Percentiles rank a stretch among this genome's conserved stretches.
phyloP scores from a whole-genome alignment of 192 early-diverging fungal species.

The Cladochytrium replicatum region DNA sequence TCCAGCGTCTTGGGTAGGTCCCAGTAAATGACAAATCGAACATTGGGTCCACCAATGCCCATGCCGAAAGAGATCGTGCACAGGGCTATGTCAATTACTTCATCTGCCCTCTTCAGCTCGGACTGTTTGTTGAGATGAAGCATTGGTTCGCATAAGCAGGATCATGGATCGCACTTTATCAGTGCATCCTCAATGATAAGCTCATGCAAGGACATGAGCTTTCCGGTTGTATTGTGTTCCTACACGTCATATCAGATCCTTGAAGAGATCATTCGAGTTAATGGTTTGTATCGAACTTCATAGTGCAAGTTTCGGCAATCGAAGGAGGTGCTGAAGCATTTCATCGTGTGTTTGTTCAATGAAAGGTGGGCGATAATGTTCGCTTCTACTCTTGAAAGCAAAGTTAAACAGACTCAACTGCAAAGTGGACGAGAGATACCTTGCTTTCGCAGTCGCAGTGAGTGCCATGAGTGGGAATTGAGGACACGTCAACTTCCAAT shows the following conservation, averaged over 20 bases:
- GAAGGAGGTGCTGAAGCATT: no score
- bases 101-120: neutral
- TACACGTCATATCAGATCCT: slow-evolving; percentile 15
- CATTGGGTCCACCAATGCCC: slow-evolving; percentile 93
- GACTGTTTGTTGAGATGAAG: slow-evolving; percentile 1
- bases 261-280: slow-evolving; percentile 23
- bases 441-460: slow-evolving; percentile 57
- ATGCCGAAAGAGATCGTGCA: slow-evolving; percentile 62
- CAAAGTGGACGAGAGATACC: no score
- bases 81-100: slow-evolving; percentile 30
- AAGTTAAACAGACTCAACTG: neutral
- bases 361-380: no score
- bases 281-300: slow-evolving; percentile 32
- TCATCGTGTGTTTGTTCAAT: no score
- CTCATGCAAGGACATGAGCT: slow-evolving; percentile 19
- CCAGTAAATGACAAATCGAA: slow-evolving; percentile 90
- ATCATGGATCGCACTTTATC: slow-evolving; percentile 9
- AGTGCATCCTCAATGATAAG: slow-evolving; percentile 36
- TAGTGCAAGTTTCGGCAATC: slow-evolving; percentile 38
- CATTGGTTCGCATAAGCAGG: slow-evolving; percentile 12
- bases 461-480: slow-evolving; percentile 61
- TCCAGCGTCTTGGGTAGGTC: slow-evolving; percentile 82
- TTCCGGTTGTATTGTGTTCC: slow-evolving; percentile 5
- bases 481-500: slow-evolving; percentile 41
- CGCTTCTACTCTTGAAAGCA: neutral